Base-by-base conservation (phyloP, 192 early-diverging fungal species). In the Phlyctochytrium arcticum region DNA sequence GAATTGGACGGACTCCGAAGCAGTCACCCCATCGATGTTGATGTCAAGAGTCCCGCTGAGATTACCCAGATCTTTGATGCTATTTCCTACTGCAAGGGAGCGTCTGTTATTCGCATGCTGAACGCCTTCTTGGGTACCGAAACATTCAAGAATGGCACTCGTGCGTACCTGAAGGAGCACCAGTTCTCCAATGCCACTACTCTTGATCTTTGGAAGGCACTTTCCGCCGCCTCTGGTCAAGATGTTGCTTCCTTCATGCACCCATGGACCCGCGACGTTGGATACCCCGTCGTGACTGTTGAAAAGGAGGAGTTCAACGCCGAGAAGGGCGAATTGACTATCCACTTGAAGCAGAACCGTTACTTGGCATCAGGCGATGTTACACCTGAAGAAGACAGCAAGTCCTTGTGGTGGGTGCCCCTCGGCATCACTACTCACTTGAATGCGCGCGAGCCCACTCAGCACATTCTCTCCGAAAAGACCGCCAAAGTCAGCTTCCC, bases 11-110 rank as follows among this genome's bases (percentile, higher is more conserved):
- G 87, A 6, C 80, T 96, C 34, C 87, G 90, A 48, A 89, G 87
- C 29, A 89, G 87, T 47, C 96, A 98, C 72, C 93, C 94, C 35
- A 94, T 98, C 60, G 87, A 96, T 64, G 93, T 98, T 4, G 82
- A 83, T 3, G 90, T 95, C 60, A 83, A 79, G 27, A 85, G 88
- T 68, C 87, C 94, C 19, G 76, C 88, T 29, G 90, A 96, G 72
- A 92, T 98, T 71, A 79, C 82, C 65, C 90, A 96, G 72, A 96
- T 98, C 62, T 98, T 98, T 67, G 96, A 98, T 70, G 92, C 91
- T 23, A 95, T 98, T 67, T 82, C 81, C 15, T 93, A 94, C 79
- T 83, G 75, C 65, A 96, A 98, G 75, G 96, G 96, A 19, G 93
- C 90, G 5, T 89, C 86, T 44, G 92, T 94, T 46, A 98, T 98